Percentiles rank a stretch among this genome's conserved stretches.
These are phyloP conservation scores for Boletus eberwhitei DNA, from an alignment of 768 basidiomycete species.

Conservation along the genomic window DNA sequence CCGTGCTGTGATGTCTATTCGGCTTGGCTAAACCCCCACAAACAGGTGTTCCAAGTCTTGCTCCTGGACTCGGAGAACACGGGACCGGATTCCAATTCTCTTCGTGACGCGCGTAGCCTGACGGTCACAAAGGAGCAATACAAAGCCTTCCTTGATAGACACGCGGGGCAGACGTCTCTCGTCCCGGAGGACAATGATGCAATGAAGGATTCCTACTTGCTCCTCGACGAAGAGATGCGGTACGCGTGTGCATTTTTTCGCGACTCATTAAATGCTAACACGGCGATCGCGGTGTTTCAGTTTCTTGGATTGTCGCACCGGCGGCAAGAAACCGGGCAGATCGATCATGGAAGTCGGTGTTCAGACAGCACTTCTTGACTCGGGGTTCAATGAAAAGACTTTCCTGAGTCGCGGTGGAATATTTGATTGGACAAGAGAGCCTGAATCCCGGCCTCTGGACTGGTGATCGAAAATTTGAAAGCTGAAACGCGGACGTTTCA, in stretches of 20 bases:
- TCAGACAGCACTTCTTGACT: slow-evolving; percentile 15
- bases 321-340: slow-evolving; percentile 26
- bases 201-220: slow-evolving; percentile 39
- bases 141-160: slow-evolving; percentile 32
- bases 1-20: not conserved
- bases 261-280: not conserved
- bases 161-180: slow-evolving; percentile 24
- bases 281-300: slow-evolving; percentile 1
- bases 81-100: slow-evolving; percentile 19
- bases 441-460: not conserved
- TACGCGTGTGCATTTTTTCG: not conserved
- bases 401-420: slow-evolving; percentile 11
- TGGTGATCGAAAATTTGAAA: slow-evolving; percentile 1
- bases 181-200: slow-evolving; percentile 37
- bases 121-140: slow-evolving; percentile 33
- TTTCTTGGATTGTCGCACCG: slow-evolving; percentile 33
- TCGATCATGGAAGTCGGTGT: slow-evolving; percentile 14
- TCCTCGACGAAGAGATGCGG: slow-evolving; percentile 38
- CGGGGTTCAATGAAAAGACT: slow-evolving; percentile 10
- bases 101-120: slow-evolving; percentile 28
- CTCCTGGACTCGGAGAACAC: slow-evolving; percentile 31
- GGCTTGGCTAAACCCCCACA: not conserved
- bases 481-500: not conserved
- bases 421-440: slow-evolving; percentile 4
- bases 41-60: slow-evolving; percentile 31